A percentile compares a stretch with the other conserved stretches of the same genome.
Evolutionary conservation across 768 basidiomycete genomes (phyloP).

Genomic region (Galerina sulciceps): DNA sequence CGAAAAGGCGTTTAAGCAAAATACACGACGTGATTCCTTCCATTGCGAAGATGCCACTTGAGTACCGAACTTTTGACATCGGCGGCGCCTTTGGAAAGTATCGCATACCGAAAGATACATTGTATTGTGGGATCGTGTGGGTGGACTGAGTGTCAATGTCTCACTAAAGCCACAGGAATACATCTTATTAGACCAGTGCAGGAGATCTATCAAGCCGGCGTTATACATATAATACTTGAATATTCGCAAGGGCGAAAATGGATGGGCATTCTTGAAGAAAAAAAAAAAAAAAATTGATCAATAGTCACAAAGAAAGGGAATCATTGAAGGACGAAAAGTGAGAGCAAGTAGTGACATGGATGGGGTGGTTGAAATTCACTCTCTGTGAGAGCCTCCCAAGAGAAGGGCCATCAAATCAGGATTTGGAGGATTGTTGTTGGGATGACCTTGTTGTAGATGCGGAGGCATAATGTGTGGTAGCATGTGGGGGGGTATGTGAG

Average conservation of each 20-base stretch:
- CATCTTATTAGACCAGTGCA: conserved; percentile 15
- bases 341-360: conserved; percentile 17
- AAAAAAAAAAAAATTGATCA: neutral
- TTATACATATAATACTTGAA: conserved; percentile 13
- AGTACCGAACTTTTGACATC: neutral
- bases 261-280: conserved; percentile 1
- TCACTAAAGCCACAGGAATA: conserved; percentile 4
- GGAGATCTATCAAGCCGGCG: conserved; percentile 9
- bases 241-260: conserved; percentile 6
- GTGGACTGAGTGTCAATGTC: too few relatives aligned
- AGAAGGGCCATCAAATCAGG: conserved; percentile 86
- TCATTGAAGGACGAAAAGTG: neutral
- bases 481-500: conserved; percentile 63
- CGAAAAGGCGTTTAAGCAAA: neutral
- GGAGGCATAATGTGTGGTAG: conserved; percentile 51
- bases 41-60: neutral
- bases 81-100: conserved; percentile 1
- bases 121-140: neutral
- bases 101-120: neutral
- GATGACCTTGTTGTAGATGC: conserved; percentile 63
- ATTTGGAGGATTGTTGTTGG: conserved; percentile 56
- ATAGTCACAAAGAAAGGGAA: neutral
- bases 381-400: conserved; percentile 74
- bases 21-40: neutral
- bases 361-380: conserved; percentile 42